Percentiles rank a stretch among this genome's conserved stretches.
Evolutionary conservation across 805 yeast species (phyloP).

Genomic region (Sugiyamaella americana): DNA sequence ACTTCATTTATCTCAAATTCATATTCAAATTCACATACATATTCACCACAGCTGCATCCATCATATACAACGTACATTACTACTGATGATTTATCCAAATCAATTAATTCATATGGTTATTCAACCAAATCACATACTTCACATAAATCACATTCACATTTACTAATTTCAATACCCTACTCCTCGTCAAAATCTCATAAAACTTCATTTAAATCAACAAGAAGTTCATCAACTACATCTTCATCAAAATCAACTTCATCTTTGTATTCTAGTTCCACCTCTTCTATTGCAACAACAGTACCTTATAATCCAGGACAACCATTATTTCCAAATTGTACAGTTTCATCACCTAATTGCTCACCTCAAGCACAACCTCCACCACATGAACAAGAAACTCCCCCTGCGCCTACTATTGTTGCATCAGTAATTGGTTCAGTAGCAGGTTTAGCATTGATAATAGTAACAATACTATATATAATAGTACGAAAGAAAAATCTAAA

Average conservation of each 20-base stretch:
- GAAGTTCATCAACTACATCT: too few species aligned
- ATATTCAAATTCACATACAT: too few species aligned
- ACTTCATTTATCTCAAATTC: not conserved
- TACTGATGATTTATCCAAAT: too few species aligned
- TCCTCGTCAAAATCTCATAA: too few species aligned
- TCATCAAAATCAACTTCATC: too few species aligned
- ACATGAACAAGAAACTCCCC: not conserved
- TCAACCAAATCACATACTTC: not conserved
- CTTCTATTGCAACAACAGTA: not conserved
- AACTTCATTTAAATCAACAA: too few species aligned
- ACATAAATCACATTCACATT: too few species aligned
- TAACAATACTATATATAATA: slow-evolving; percentile 10
- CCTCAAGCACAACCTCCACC: not conserved
- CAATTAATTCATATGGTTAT: too few species aligned
- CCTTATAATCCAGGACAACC: not conserved
- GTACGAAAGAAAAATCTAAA: not conserved
- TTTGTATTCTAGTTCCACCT: not conserved
- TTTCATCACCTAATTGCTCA: not conserved
- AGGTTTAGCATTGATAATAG: slow-evolving; percentile 21
- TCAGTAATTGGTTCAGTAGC: slow-evolving; percentile 26
- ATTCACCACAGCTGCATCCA: too few species aligned
- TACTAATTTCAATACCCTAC: too few species aligned
- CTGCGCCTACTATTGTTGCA: slow-evolving; percentile 21
- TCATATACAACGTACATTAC: too few species aligned
- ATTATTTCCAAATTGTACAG: not conserved